A percentile compares a stretch with the other conserved stretches of the same genome.
These are phyloP conservation scores for Kondoa subrosea DNA, from an alignment of 768 basidiomycete genomes.

Conservation along the genomic window DNA sequence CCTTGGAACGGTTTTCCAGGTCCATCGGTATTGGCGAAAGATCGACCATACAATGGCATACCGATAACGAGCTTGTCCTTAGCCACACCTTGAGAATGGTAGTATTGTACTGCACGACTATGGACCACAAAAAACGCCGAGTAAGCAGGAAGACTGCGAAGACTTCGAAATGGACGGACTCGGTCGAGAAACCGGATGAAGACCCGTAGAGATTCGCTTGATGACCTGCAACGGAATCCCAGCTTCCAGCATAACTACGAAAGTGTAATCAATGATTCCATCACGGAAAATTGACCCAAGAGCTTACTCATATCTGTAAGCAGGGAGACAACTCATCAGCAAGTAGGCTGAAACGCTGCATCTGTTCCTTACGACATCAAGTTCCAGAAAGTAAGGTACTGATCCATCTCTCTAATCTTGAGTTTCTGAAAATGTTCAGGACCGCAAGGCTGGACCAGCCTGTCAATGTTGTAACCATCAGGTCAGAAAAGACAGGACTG, in stretches of 20 bases:
- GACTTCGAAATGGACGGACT: constrained; percentile 29
- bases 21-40: constrained; percentile 69
- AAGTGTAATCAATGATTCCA: background rate
- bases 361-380: constrained; percentile 48
- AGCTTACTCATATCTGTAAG: constrained; percentile 30
- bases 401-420: constrained; percentile 65
- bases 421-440: constrained; percentile 67
- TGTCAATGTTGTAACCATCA: too few species aligned
- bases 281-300: background rate
- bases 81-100: constrained; percentile 51
- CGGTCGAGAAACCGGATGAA: constrained; percentile 49
- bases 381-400: constrained; percentile 86
- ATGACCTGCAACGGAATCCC: constrained; percentile 39
- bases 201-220: constrained; percentile 71
- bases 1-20: constrained; percentile 65
- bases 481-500: background rate
- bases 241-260: constrained; percentile 31
- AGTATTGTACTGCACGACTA: constrained; percentile 44
- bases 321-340: background rate
- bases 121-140: background rate
- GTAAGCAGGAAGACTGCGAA: constrained; percentile 21
- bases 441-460: constrained; percentile 58
- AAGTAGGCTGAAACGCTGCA: background rate
- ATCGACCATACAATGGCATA: constrained; percentile 73
- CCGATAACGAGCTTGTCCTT: constrained; percentile 67